These are phyloP conservation scores for Allantophomopsis lycopodina DNA, from an alignment of 2,329 filamentous ascomycete genomes.

Conservation along the genomic window DNA sequence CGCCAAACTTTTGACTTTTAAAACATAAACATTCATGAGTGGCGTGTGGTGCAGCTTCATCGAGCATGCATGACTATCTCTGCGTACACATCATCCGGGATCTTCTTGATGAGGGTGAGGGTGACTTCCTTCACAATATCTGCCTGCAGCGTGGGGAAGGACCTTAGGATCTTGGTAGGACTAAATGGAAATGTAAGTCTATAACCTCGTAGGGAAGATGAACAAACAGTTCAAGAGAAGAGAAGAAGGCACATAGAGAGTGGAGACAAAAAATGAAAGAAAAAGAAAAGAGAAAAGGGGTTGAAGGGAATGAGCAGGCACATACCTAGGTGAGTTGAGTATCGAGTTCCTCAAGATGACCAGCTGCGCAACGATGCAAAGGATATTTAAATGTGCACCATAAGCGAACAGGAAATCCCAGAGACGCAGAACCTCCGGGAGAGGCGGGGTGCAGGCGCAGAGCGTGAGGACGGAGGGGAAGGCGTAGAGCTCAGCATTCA, in stretches of 20 bases:
- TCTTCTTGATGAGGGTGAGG: slow-evolving; percentile 75
- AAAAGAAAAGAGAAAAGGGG: not conserved
- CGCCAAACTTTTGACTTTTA: too few species aligned
- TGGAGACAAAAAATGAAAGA: slow-evolving; percentile 1
- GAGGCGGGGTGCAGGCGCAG: slow-evolving; percentile 86
- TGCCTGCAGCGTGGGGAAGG: slow-evolving; percentile 72
- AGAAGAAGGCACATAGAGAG: slow-evolving; percentile 3
- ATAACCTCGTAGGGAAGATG: slow-evolving; percentile 7
- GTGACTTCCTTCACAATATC: slow-evolving; percentile 76
- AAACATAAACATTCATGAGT: too few species aligned
- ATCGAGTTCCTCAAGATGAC: slow-evolving; percentile 79
- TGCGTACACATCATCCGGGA: slow-evolving; percentile 80
- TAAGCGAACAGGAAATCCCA: slow-evolving; percentile 99
- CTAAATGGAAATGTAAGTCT: slow-evolving; percentile 28
- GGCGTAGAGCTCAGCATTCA: slow-evolving; percentile 89
- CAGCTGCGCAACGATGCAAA: slow-evolving; percentile 93
- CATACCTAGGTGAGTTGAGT: slow-evolving; percentile 69
- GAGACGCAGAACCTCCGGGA: slow-evolving; percentile 82
- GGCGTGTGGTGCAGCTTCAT: slow-evolving; percentile 18
- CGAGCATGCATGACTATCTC: slow-evolving; percentile 83
- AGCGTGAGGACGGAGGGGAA: slow-evolving; percentile 92
- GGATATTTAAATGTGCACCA: slow-evolving; percentile 83
- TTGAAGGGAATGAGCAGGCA: slow-evolving; percentile 2
- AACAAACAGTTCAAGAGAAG: not conserved
- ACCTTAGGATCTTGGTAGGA: slow-evolving; percentile 83